These are phyloP conservation scores for Colletotrichum liriopes DNA, from an alignment of 2,329 filamentous ascomycete species.

Conservation along the genomic window DNA sequence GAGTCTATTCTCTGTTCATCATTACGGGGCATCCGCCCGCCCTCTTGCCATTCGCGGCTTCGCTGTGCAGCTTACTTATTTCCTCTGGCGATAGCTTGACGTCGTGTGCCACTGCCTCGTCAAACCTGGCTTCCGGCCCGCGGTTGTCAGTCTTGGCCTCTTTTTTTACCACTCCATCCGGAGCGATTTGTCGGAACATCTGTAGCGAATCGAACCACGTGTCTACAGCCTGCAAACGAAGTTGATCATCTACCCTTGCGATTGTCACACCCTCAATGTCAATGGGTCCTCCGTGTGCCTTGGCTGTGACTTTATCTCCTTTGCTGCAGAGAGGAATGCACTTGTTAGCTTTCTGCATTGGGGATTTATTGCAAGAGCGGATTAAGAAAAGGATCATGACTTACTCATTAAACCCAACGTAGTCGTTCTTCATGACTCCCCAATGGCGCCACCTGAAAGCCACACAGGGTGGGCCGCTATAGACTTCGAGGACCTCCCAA, in stretches of 20 bases:
- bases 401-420: constrained; percentile 75
- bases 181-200: constrained; percentile 75
- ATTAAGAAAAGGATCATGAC: constrained; percentile 46
- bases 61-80: constrained; percentile 24
- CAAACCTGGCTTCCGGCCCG: constrained; percentile 33
- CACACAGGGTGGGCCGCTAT: constrained; percentile 74
- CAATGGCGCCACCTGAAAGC: constrained; percentile 79
- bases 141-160: constrained; percentile 13
- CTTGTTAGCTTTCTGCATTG: neutral
- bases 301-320: constrained; percentile 74
- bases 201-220: constrained; percentile 78
- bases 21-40: constrained; percentile 31
- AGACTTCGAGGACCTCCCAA: constrained; percentile 80
- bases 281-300: constrained; percentile 73
- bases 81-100: constrained; percentile 15
- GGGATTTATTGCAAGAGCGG: neutral
- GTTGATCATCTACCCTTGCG: constrained; percentile 72
- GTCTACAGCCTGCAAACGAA: constrained; percentile 72
- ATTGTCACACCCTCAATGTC: constrained; percentile 76
- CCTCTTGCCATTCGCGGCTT: neutral
- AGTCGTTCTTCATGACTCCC: constrained; percentile 78
- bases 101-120: constrained; percentile 18
- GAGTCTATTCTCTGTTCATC: constrained; percentile 33
- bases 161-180: constrained; percentile 33
- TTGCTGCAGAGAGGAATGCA: constrained; percentile 58